Base-by-base conservation (phyloP, 768 basidiomycete species). In the Suillus hirtellus region DNA sequence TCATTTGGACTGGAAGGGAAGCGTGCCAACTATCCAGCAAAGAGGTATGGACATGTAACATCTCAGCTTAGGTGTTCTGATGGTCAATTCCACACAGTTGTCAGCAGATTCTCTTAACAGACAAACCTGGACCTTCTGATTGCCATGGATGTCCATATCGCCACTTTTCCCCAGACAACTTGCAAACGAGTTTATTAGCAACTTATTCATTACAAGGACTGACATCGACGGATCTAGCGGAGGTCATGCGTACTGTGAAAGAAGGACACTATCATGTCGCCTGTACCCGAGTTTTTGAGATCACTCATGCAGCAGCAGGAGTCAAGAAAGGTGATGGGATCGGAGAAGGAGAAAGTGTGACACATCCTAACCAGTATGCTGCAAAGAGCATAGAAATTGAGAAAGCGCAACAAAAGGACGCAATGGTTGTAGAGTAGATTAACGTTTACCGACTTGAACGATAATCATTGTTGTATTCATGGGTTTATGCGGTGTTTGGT, bases 231-330 rank as follows among this genome's bases (percentile, higher is more conserved):
- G 93, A 98, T 70, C 76, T 96, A 64, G 84, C 86, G 15, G 97
- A 99, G 73, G 86, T 99, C 63, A 84, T 93, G 81, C 80, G 80
- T 55, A 86, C 83, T 3, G 92, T 96, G 58, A 93, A 92, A 71
- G 81, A 80, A 19, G 80, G 83, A 3, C 95, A 96, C 73, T 96
- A 88, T 74, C 96, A 99, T 73, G 90, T 98, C 52, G 96, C 96
- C 8, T 99, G 97, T 77, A 99, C 97, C 10, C 84, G 96, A 27
- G 94, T 99, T 24, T 99, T 95, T 75, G 97, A 99, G 78, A 82
- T 97, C 35, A 97, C 95, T 31, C 96, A 99, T 74, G 78, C 81
- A 27, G 73, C 74, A 21, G 78, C 74, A 64, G 87, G 90, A 10
- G 87, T 96, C 58, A 89, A 85, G 77, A 96, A 92, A 73, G 95